Evolutionary conservation across 306 rosid genomes (phyloP).

Genomic region (Oemleria cerasiformis): DNA sequence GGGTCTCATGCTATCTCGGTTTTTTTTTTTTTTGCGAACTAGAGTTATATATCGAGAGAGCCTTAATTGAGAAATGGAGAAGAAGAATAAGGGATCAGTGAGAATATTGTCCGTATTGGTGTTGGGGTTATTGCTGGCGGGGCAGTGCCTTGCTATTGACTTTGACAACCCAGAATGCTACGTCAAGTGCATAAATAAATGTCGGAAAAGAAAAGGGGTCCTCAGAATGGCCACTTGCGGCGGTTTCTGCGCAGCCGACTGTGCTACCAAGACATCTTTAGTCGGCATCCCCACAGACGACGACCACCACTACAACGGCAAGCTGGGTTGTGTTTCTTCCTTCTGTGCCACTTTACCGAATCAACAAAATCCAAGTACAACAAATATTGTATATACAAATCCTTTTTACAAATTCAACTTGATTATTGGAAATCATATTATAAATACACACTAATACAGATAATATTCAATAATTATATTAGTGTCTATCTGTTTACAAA

Average conservation of each 20-base stretch:
- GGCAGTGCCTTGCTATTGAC: constrained; percentile 9
- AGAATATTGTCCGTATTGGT: constrained; percentile 10
- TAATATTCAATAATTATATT: too few relatives aligned
- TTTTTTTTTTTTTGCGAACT: too few relatives aligned
- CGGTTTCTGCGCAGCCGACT: not conserved
- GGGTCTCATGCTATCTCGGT: too few relatives aligned
- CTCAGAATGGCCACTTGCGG: not conserved
- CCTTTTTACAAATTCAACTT: too few relatives aligned
- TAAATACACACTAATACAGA: too few relatives aligned
- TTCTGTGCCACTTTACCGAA: constrained; percentile 25
- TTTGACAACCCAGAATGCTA: not conserved
- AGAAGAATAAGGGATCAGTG: not conserved
- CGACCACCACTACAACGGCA: constrained; percentile 28
- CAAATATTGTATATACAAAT: too few relatives aligned
- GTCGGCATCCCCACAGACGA: not conserved
- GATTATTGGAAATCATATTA: too few relatives aligned
- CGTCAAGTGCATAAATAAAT: not conserved
- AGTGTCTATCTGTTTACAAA: too few relatives aligned
- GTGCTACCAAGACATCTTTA: not conserved
- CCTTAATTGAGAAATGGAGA: too few relatives aligned
- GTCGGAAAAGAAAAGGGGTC: not conserved
- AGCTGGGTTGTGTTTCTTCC: constrained; percentile 43
- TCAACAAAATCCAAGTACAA: constrained; percentile 30
- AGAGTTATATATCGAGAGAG: too few relatives aligned
- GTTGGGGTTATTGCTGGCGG: constrained; percentile 3